Conservation (phyloP, 164 flowering plant genomes). For the Amborella trichopoda region DNA sequence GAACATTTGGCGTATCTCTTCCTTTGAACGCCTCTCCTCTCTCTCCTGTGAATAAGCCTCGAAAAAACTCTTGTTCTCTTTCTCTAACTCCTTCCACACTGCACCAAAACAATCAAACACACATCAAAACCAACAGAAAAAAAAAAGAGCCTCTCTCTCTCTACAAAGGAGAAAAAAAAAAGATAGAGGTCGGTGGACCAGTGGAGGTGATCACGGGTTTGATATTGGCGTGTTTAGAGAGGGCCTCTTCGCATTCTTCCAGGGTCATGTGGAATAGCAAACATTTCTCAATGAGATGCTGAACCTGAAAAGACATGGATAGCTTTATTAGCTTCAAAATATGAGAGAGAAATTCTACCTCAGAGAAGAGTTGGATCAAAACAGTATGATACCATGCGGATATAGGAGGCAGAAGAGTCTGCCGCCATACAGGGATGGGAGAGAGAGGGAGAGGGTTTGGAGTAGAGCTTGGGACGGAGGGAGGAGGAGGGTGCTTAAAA, state of each 20-base stretch:
- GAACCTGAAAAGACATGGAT: slow-evolving; percentile 39
- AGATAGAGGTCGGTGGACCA: slow-evolving; percentile 18
- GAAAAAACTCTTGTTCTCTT: slow-evolving; percentile 84
- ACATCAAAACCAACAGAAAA: background rate
- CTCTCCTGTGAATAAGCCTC: slow-evolving; percentile 36
- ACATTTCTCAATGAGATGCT: slow-evolving; percentile 82
- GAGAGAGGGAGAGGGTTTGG: background rate
- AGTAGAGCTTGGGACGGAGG: background rate
- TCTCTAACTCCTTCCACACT: slow-evolving; percentile 94
- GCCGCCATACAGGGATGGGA: background rate
- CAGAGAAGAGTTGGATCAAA: background rate
- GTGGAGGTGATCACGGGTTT: slow-evolving; percentile 74
- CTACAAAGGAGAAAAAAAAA: background rate
- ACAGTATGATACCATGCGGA: slow-evolving; percentile 49
- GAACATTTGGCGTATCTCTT: slow-evolving; percentile 39
- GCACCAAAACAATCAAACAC: slow-evolving; percentile 1
- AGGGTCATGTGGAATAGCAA: slow-evolving; percentile 60
- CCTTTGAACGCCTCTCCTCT: slow-evolving; percentile 20
- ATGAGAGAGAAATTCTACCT: background rate
- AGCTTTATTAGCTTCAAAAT: no score
- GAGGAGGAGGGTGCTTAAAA: background rate
- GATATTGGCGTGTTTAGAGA: slow-evolving; percentile 76
- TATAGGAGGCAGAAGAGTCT: slow-evolving; percentile 27
- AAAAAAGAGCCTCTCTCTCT: background rate
- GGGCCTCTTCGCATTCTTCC: slow-evolving; percentile 88